Percentiles rank a stretch among this genome's conserved stretches.
Conservation (phyloP, 441 rosid genomes). For the Macaranga tanarius region DNA sequence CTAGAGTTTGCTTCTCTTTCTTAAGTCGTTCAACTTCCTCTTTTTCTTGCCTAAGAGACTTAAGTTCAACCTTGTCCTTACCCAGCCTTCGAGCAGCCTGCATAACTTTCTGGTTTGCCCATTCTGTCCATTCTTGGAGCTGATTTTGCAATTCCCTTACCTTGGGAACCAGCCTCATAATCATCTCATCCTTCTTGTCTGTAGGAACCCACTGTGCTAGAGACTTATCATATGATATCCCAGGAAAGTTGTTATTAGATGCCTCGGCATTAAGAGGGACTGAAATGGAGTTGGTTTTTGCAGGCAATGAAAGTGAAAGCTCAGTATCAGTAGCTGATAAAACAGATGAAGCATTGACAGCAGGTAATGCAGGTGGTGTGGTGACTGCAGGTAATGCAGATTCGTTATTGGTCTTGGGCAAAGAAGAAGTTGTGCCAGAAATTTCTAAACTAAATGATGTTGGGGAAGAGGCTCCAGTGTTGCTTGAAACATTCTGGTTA, state of each 20-base stretch:
- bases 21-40: constrained; percentile 81
- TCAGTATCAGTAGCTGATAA: constrained; percentile 53
- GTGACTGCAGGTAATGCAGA: constrained; percentile 26
- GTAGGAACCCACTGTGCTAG: constrained; percentile 54
- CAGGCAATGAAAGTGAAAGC: constrained; percentile 58
- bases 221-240: constrained; percentile 51
- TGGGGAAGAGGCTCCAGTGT: constrained; percentile 31
- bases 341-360: constrained; percentile 36
- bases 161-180: constrained; percentile 66
- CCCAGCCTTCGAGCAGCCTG: constrained; percentile 87
- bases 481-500: constrained; percentile 28
- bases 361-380: constrained; percentile 37
- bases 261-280: constrained; percentile 34
- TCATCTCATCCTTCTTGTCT: constrained; percentile 74
- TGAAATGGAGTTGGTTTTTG: constrained; percentile 39
- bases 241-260: constrained; percentile 34
- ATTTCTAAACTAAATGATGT: constrained; percentile 35
- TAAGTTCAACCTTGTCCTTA: constrained; percentile 81
- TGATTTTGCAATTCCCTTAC: constrained; percentile 63
- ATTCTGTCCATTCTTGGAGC: constrained; percentile 88
- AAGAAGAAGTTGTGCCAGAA: constrained; percentile 27
- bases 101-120: constrained; percentile 98
- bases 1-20: constrained; percentile 72
- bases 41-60: constrained; percentile 79
- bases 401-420: constrained; percentile 30